Conservation (phyloP, 164 flowering plant genomes). For the Chimonanthus salicifolius region DNA sequence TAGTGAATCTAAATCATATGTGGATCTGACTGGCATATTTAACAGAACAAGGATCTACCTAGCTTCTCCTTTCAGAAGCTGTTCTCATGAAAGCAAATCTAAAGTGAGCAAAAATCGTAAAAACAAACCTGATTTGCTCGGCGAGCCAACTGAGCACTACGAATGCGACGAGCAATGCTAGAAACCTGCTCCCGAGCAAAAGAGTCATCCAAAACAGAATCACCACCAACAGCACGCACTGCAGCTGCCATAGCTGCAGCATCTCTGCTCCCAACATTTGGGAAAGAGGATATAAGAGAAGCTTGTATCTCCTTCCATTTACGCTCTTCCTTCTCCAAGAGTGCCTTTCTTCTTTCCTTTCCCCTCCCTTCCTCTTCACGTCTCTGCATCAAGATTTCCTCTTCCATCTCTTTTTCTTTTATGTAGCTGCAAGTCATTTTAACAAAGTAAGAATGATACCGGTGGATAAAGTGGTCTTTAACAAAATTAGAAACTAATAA, state of each 20-base stretch:
- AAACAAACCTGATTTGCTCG: constrained; percentile 72
- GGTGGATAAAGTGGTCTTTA: neutral
- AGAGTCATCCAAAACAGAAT: constrained; percentile 85
- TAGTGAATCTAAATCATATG: too few species aligned
- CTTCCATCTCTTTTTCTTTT: constrained; percentile 99
- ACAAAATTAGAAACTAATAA: neutral
- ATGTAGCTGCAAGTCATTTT: constrained; percentile 54
- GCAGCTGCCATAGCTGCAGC: constrained; percentile 99
- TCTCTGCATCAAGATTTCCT: constrained; percentile 90
- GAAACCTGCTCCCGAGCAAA: constrained; percentile 94
- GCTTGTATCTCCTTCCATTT: constrained; percentile 99
- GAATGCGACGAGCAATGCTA: constrained; percentile 84
- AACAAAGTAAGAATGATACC: neutral
- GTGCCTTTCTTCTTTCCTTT: constrained; percentile 97
- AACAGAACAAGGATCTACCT: neutral
- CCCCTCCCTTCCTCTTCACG: constrained; percentile 99
- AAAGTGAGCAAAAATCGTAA: neutral
- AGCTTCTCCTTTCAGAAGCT: neutral
- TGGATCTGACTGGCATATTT: neutral
- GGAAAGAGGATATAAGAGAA: constrained; percentile 88
- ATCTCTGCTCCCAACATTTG: constrained; percentile 94
- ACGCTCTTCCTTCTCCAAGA: constrained; percentile 95
- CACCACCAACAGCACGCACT: constrained; percentile 98
- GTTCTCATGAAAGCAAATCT: neutral
- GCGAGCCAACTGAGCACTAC: constrained; percentile 71